Evolutionary conservation across 2,329 filamentous ascomycete genomes (phyloP), one percentile per base, ranked within the genome.

Genomic region (Chaetomiaceae sp.): DNA sequence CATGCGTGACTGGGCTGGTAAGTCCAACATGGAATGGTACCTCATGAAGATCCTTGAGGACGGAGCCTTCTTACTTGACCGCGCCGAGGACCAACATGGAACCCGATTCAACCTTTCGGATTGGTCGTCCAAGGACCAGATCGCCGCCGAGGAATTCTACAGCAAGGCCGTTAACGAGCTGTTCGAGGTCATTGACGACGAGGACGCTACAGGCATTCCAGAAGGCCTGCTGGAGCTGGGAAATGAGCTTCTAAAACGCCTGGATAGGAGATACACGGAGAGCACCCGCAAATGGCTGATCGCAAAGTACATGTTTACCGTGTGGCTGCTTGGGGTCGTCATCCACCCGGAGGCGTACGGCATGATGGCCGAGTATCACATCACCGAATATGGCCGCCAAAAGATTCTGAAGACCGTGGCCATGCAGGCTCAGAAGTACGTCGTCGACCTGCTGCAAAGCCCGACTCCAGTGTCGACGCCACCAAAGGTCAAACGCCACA

Each of bases 1-100:
- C 51, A 88, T 91, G 79, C 84, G 89, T 57, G 86, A 91, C 69
- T 97, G 92, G 91, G 87, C 89, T 36, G 90, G 90, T 53, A 90
- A 87, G 64, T 82, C 86, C 61, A 94, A 90, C 59, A 84, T 99
- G 76, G 91, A 96, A 71, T 87, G 90, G 71, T 97, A 92, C 68
- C 80, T 99, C 11, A 94, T 96, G 88, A 89, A 94, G 67, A 89
- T 95, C 55, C 80, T 99, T 29, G 89, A 96, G 70, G 88, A 95
- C 63, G 94, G 94, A 60, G 87, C 90, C 34, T 96, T 96, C 66
- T 76, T 97, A 53, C 77, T 96, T 62, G 90, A 96, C 65, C 85
- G 87, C 65, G 85, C 89, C 64, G 88, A 91, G 68, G 87, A 90
- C 65, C 86, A 89, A 62, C 79, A 87, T 57, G 81, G 84, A 32